Conservation (phyloP, 768 basidiomycete species). For the Rhizopogon vinicolor region DNA sequence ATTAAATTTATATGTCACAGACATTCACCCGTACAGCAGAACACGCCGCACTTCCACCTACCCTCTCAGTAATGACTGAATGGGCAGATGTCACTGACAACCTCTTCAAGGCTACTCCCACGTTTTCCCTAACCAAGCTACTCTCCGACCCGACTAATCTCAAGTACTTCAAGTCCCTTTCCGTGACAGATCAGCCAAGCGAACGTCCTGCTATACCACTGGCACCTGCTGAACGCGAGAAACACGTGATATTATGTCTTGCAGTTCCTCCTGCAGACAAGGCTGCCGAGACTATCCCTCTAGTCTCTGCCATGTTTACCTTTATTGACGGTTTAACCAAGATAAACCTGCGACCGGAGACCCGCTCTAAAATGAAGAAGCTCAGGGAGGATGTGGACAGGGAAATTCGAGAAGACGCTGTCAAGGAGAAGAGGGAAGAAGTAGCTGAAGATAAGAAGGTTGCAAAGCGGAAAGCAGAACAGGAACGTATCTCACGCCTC, state of each 20-base stretch:
- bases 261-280: conserved; percentile 46
- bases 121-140: conserved; percentile 47
- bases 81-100: conserved; percentile 82
- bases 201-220: conserved; percentile 56
- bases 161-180: conserved; percentile 81
- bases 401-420: conserved; percentile 61
- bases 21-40: conserved; percentile 82
- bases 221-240: conserved; percentile 48
- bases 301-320: conserved; percentile 68
- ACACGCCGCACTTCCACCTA: conserved; percentile 51
- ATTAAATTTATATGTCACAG: conserved; percentile 32
- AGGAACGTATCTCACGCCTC: conserved; percentile 68
- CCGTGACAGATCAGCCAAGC: conserved; percentile 85
- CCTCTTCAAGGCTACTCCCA: conserved; percentile 53
- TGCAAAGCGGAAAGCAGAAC: conserved; percentile 68
- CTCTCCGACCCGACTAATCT: conserved; percentile 61
- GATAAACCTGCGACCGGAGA: conserved; percentile 73
- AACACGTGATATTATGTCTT: conserved; percentile 73
- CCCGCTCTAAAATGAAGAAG: conserved; percentile 70
- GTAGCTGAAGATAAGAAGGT: conserved; percentile 64
- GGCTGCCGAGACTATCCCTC: conserved; percentile 45
- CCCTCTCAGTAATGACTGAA: conserved; percentile 80
- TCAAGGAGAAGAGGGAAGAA: conserved; percentile 69
- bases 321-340: conserved; percentile 67
- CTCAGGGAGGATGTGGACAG: conserved; percentile 68